phyloP scores from a whole-genome alignment of 2,329 filamentous ascomycete genomes.

The Aspergillus spinulosporus region DNA sequence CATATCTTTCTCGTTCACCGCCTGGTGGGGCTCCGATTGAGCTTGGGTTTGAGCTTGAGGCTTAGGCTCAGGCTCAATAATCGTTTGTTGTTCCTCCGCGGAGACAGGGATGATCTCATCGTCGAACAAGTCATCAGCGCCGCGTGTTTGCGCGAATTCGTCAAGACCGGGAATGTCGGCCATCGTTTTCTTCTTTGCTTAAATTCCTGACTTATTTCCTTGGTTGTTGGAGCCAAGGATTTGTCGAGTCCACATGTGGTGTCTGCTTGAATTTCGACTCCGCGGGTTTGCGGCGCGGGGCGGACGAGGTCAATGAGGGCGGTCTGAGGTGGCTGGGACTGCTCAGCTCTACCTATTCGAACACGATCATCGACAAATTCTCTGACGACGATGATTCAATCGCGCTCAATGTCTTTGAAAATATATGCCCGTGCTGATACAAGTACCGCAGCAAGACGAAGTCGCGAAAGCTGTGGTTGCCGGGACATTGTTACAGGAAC shows the following conservation, averaged over 20 bases:
- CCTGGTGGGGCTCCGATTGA: not conserved
- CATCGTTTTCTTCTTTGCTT: conserved; percentile 6
- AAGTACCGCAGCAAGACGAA: too few relatives aligned
- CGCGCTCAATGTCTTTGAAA: too few relatives aligned
- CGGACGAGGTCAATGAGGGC: conserved; percentile 22
- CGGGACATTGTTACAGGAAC: too few relatives aligned
- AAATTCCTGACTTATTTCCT: not conserved
- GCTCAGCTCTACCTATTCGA: not conserved
- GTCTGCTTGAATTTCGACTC: conserved; percentile 12
- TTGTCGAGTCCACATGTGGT: conserved; percentile 8
- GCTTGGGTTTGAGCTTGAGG: not conserved
- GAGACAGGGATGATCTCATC: conserved; percentile 52
- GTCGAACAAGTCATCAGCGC: conserved; percentile 53
- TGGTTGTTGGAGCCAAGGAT: conserved; percentile 4
- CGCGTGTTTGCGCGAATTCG: conserved; percentile 52
- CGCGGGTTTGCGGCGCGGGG: conserved; percentile 24
- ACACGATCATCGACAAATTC: not conserved
- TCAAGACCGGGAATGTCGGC: conserved; percentile 37
- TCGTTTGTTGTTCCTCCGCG: conserved; percentile 29
- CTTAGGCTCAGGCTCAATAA: conserved; percentile 18
- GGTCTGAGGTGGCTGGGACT: conserved; percentile 23
- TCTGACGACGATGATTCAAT: too few relatives aligned
- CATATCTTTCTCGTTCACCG: conserved; percentile 15
- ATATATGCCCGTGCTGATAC: too few relatives aligned
- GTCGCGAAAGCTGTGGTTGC: too few relatives aligned